Evolutionary conservation across 2,329 filamentous ascomycete species (phyloP).

Genomic region (Fusarium xyrophilum): DNA sequence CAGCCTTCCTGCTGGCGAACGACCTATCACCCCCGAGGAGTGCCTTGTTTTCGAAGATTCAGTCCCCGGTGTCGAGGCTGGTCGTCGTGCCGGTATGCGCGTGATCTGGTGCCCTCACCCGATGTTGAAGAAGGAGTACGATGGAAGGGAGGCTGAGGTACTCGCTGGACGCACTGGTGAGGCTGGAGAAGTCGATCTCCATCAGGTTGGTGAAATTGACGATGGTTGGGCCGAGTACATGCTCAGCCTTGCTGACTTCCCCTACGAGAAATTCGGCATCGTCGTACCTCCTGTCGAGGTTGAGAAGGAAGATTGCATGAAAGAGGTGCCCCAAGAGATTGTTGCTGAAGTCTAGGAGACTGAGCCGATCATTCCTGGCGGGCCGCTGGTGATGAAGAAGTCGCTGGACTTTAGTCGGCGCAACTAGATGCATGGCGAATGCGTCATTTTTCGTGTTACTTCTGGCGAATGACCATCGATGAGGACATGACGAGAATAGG

Average conservation of each 20-base stretch:
- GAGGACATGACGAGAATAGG: not conserved
- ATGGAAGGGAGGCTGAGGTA: slow-evolving; percentile 78
- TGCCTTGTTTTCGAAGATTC: slow-evolving; percentile 97
- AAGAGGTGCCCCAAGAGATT: slow-evolving; percentile 36
- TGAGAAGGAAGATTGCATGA: slow-evolving; percentile 54
- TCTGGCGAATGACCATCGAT: not conserved
- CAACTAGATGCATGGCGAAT: not conserved
- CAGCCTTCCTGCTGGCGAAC: slow-evolving; percentile 67
- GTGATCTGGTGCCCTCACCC: slow-evolving; percentile 92
- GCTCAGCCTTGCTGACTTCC: slow-evolving; percentile 59
- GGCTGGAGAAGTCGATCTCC: slow-evolving; percentile 61
- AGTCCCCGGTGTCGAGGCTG: slow-evolving; percentile 90
- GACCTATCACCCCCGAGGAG: slow-evolving; percentile 77
- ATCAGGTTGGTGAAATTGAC: slow-evolving; percentile 62
- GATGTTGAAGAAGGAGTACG: slow-evolving; percentile 76
- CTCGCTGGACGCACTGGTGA: slow-evolving; percentile 82
- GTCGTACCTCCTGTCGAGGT: slow-evolving; percentile 53
- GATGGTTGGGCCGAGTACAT: slow-evolving; percentile 69
- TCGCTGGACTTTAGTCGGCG: not conserved
- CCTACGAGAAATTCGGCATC: slow-evolving; percentile 66
- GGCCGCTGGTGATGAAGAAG: slow-evolving; percentile 1
- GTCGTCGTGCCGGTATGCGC: slow-evolving; percentile 90
- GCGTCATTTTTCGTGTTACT: not conserved
- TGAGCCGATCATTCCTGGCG: slow-evolving; percentile 3
- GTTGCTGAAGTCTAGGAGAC: slow-evolving; percentile 27